These are phyloP conservation scores for Mucor mucedo DNA, from an alignment of 371 early-diverging fungal species.

Conservation along the genomic window DNA sequence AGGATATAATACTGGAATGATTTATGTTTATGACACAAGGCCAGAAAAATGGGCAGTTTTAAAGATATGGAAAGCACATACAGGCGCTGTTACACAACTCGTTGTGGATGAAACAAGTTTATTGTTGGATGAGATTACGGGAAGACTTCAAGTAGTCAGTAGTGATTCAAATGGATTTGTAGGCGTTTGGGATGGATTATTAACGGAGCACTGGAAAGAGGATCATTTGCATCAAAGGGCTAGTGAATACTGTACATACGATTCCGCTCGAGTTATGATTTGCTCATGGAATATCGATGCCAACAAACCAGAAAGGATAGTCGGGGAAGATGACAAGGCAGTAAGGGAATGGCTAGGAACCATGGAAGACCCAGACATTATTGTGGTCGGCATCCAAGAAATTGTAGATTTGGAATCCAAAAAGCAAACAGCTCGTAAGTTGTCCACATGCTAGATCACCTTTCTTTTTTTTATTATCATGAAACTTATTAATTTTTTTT, in stretches of 20 bases:
- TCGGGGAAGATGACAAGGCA: conserved; percentile 47
- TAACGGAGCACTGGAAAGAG: conserved; percentile 63
- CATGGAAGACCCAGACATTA: conserved; percentile 75
- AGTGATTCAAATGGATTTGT: conserved; percentile 66
- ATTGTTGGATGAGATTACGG: conserved; percentile 38
- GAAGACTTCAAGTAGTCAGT: conserved; percentile 60
- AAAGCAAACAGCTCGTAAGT: conserved; percentile 70
- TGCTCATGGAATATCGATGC: conserved; percentile 89
- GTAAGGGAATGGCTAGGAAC: conserved; percentile 59
- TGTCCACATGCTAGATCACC: background rate
- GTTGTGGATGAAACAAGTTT: conserved; percentile 61
- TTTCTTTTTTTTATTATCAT: too few relatives aligned
- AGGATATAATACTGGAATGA: conserved; percentile 81
- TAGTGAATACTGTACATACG: conserved; percentile 63
- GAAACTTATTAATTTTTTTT: background rate
- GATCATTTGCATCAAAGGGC: conserved; percentile 7
- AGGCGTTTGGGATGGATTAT: conserved; percentile 73
- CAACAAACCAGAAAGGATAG: conserved; percentile 56
- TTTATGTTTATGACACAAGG: conserved; percentile 74
- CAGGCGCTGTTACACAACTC: conserved; percentile 58
- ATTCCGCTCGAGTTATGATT: conserved; percentile 65
- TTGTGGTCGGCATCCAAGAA: conserved; percentile 89
- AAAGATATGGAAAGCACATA: conserved; percentile 77
- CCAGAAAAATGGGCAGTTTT: conserved; percentile 63
- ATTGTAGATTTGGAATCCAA: conserved; percentile 84